Conservation (phyloP, 805 yeast genomes). For the Wickerhamiella sergipiensis region DNA sequence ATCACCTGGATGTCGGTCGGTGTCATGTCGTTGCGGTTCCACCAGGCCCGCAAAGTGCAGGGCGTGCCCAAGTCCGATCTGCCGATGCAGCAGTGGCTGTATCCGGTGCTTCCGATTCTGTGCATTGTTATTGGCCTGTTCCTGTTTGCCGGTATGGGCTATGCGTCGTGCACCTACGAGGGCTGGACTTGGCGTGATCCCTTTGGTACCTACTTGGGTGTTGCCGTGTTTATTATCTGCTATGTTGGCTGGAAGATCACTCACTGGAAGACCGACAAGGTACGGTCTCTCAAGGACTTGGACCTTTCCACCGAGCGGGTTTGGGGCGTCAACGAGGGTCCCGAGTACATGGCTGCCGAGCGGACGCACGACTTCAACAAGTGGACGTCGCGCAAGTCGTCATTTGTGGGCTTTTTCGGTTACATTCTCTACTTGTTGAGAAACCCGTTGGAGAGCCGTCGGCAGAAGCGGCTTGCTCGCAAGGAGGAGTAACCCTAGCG, state of each 20-base stretch:
- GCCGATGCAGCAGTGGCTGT: conserved; percentile 40
- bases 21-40: conserved; percentile 42
- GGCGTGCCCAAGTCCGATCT: conserved; percentile 38
- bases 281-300: conserved; percentile 9
- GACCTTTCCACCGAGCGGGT: conserved; percentile 16
- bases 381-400: background rate
- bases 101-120: conserved; percentile 34
- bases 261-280: conserved; percentile 20
- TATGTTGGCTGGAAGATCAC: conserved; percentile 28
- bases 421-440: conserved; percentile 1
- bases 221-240: conserved; percentile 28
- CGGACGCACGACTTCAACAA: conserved; percentile 7
- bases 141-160: conserved; percentile 36
- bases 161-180: conserved; percentile 16
- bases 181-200: conserved; percentile 28
- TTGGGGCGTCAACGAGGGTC: conserved; percentile 22
- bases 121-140: conserved; percentile 43
- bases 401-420: conserved; percentile 1
- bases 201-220: conserved; percentile 36
- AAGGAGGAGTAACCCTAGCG: background rate
- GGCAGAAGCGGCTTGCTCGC: background rate
- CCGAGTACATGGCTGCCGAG: conserved; percentile 12
- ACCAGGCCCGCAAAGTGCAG: conserved; percentile 43
- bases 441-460: conserved; percentile 1
- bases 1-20: conserved; percentile 53